Evolutionary conservation across 495 filamentous ascomycete genomes (phyloP).

Genomic region (Penicillium maclennaniae): DNA sequence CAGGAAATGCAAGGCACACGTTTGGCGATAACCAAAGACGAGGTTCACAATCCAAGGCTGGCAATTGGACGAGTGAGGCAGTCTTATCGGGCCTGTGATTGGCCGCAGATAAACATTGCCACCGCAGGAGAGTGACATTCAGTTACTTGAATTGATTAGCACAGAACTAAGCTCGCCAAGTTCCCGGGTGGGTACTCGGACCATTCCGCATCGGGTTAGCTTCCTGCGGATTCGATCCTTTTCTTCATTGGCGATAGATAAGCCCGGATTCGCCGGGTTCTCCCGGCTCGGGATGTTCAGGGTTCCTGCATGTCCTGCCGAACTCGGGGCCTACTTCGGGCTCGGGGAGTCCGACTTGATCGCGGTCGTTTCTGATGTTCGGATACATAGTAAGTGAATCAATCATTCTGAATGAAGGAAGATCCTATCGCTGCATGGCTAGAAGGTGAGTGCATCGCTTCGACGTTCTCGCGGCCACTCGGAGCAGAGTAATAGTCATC

Average conservation of each 20-base stretch:
- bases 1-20: neutral
- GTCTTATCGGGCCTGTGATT: conserved; percentile 7
- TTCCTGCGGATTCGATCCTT: neutral
- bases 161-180: neutral
- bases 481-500: conserved; percentile 1
- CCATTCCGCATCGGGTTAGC: neutral
- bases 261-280: conserved; percentile 6
- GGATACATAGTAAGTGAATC: no score
- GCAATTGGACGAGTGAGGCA: conserved; percentile 9
- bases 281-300: conserved; percentile 9
- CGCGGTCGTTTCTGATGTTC: neutral
- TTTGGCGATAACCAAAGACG: no score
- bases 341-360: neutral
- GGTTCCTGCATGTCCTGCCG: neutral
- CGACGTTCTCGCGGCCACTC: neutral
- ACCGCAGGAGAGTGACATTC: neutral
- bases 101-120: conserved; percentile 13
- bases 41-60: conserved; percentile 1
- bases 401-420: no score
- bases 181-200: neutral
- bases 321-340: neutral
- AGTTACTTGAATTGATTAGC: neutral
- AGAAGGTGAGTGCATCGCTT: neutral
- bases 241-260: conserved; percentile 14
- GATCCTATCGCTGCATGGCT: neutral